A percentile compares a stretch with the other conserved stretches of the same genome.
Conservation (phyloP, 2,329 filamentous ascomycete genomes). For the Aureobasidium pullulans region DNA sequence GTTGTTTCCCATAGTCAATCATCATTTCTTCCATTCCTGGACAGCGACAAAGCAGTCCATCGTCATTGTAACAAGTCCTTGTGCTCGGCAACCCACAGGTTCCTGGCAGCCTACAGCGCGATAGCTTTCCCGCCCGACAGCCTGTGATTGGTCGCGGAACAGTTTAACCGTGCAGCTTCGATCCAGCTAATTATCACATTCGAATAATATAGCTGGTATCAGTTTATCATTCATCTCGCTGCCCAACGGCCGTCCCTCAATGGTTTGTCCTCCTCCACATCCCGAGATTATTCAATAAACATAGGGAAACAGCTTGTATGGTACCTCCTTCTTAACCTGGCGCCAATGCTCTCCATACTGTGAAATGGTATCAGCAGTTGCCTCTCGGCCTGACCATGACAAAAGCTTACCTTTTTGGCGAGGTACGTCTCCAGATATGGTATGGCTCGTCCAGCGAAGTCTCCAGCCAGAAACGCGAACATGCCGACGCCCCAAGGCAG, state of each 20-base stretch:
- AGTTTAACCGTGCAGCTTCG: conserved; percentile 4
- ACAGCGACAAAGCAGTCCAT: background rate
- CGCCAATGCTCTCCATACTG: conserved; percentile 23
- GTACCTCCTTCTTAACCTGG: conserved; percentile 20
- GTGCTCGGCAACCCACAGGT: background rate
- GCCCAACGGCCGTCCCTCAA: background rate
- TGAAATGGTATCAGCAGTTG: background rate
- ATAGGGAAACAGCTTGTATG: conserved; percentile 21
- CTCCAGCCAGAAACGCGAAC: conserved; percentile 17
- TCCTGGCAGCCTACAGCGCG: background rate
- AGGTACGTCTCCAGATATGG: conserved; percentile 23
- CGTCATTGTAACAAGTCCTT: background rate
- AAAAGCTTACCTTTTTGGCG: conserved; percentile 18
- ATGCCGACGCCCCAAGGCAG: conserved; percentile 17
- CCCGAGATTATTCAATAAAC: conserved; percentile 17
- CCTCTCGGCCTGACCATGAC: background rate
- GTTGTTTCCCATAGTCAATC: background rate
- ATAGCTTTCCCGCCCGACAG: background rate
- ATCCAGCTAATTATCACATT: background rate
- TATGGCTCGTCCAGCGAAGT: conserved; percentile 21
- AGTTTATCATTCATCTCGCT: background rate
- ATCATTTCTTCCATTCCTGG: background rate
- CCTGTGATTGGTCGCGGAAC: background rate
- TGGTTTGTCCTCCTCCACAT: background rate
- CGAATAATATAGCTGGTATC: background rate